Conservation (phyloP, 2,329 filamentous ascomycete species). For the Fusarium avenaceum region DNA sequence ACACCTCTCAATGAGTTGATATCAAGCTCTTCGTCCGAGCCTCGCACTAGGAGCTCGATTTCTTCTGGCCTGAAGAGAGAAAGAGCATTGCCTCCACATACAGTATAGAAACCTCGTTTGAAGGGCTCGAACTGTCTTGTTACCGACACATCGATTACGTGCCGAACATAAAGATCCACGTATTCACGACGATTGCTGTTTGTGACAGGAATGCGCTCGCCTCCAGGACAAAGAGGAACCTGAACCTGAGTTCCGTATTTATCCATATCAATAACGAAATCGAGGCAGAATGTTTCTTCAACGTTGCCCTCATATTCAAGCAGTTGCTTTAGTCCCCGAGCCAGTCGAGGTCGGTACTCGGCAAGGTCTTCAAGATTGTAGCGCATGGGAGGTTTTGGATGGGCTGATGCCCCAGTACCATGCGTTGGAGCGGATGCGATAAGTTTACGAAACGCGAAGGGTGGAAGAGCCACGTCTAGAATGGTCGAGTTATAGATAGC, state of each 20-base stretch:
- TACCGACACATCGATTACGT: slow-evolving; percentile 83
- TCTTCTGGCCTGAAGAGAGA: slow-evolving; percentile 91
- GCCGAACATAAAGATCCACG: slow-evolving; percentile 85
- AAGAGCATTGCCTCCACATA: slow-evolving; percentile 89
- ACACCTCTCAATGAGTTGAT: slow-evolving; percentile 81
- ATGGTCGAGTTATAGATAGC: slow-evolving; percentile 97
- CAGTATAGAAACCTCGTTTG: slow-evolving; percentile 92
- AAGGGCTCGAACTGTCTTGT: slow-evolving; percentile 91
- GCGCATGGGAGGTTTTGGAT: slow-evolving; percentile 73
- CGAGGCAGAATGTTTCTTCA: slow-evolving; percentile 81
- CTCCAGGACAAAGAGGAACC: slow-evolving; percentile 79
- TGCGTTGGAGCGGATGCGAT: slow-evolving; percentile 79
- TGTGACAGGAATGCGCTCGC: slow-evolving; percentile 82
- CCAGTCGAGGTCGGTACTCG: slow-evolving; percentile 82
- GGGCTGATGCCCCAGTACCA: slow-evolving; percentile 65
- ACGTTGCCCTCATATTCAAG: slow-evolving; percentile 89
- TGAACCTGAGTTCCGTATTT: slow-evolving; percentile 78
- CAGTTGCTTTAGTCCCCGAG: slow-evolving; percentile 79
- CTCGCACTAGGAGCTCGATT: slow-evolving; percentile 87
- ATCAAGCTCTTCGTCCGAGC: slow-evolving; percentile 86
- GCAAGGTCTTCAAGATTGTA: slow-evolving; percentile 86
- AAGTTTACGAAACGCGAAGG: slow-evolving; percentile 90
- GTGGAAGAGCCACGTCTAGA: slow-evolving; percentile 86
- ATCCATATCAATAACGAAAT: slow-evolving; percentile 83
- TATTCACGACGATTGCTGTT: slow-evolving; percentile 87